Base-by-base conservation (phyloP, 2,329 filamentous ascomycete genomes). In the Penicillium sp. region DNA sequence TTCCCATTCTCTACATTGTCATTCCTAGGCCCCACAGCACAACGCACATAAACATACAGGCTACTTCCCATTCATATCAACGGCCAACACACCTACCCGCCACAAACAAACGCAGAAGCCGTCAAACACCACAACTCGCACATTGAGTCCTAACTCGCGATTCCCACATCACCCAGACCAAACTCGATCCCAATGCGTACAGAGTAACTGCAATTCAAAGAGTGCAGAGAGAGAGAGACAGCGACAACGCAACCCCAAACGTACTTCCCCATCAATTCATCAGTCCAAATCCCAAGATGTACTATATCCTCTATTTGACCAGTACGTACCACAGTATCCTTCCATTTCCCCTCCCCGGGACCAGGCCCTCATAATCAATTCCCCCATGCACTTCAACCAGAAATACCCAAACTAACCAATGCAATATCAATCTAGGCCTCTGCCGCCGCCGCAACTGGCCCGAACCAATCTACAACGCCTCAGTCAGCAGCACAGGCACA, bases 371-470 rank as follows among this genome's bases (percentile, higher is more conserved):
- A n/a, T n/a, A n/a, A n/a, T n/a, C n/a, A n/a, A n/a, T n/a, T n/a
- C n/a, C n/a, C n/a, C n/a, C n/a, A n/a, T n/a, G n/a, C n/a, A n/a
- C n/a, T n/a, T n/a, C n/a, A 22, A 22, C 19, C 19, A 22, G 5
- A 22, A 22, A 22, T 22, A 22, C 19, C 19, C 3, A 22, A 22
- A 22, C 19, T 22, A 22, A 22, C 19, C 3, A 22, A 22, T 3
- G 19, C 5, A 3, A 22, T 22, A 5, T 22, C 3, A 46, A 35
- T 7, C 11, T 69, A 97, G 92, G 90, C 75, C 86, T 96, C 66
- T 97, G 92, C 80, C 87, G 88, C 70, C 89, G 92, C 63, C 89
- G 92, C 71, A 88, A 89, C 73, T 97, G 92, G 92, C 84, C 83
- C 61, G 89, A 95, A 69, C 92, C 92, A 64, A 80, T 83, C 68